Evolutionary conservation across 176 grass and related monocot species (phyloP), one percentile per base, ranked within the genome.

Genomic region (Eremochloa ophiuroides): DNA sequence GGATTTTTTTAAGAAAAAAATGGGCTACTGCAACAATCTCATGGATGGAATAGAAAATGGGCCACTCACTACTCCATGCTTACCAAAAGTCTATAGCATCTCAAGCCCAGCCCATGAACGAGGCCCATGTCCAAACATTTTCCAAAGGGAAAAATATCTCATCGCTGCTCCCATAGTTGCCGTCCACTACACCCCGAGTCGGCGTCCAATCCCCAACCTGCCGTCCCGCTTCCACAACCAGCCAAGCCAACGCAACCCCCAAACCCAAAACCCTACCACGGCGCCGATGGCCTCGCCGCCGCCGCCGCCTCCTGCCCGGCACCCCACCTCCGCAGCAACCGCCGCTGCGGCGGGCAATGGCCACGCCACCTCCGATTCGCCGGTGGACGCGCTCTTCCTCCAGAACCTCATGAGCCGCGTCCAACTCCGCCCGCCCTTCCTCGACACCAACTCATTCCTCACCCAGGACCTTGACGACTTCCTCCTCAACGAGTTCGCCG

Each of bases 401-500:
- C 93, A 90, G 78, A 92, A 88, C 80, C 89, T 99, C 11, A 95
- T 96, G 91, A 86, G 73, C 73, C 93, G 97, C 28, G 85, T 99
- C 74, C 97, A 99, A 77, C 97, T 99, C 87, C 93, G 86, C 6
- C 91, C 90, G 78, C 91, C 96, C n/a, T 99, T 86, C 81, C 91
- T 96, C 67, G 91, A 93, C 62, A 91, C 93, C 89, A 99, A 99
- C 83, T 99, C 97, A 33, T 96, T 99, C 85, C 91, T 99, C 78
- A 89, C 91, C 63, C 93, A 91, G 82, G 86, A 83, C 69, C 82
- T 94, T 28, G 85, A 93, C 48, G 97, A 99, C 81, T 93, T 91
- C 87, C 93, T 96, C 75, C 93, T 93, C 83, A 88, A 82, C 83
- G 89, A 89, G 69, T 78, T 91, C 78, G 83, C 78, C 50, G 89